These are phyloP conservation scores for Aspergillus cejpii DNA, from an alignment of 2,329 filamentous ascomycete genomes.

Conservation along the genomic window DNA sequence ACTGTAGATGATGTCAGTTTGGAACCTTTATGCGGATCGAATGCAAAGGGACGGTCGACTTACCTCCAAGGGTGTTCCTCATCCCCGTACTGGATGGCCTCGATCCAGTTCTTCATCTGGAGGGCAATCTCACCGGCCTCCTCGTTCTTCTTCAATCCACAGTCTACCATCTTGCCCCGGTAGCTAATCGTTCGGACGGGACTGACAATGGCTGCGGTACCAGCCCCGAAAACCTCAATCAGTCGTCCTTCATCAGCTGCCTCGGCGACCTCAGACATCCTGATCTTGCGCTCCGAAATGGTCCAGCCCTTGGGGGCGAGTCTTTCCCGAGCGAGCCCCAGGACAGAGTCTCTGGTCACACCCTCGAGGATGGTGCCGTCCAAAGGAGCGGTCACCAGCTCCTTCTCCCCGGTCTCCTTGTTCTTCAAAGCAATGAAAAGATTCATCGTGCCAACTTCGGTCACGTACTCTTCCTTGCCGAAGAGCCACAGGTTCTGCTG, in stretches of 20 bases:
- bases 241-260: slow-evolving; percentile 78
- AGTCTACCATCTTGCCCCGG: slow-evolving; percentile 72
- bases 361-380: slow-evolving; percentile 96
- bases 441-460: slow-evolving; percentile 98
- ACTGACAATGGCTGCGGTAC: slow-evolving; percentile 89
- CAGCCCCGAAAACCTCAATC: slow-evolving; percentile 87
- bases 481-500: slow-evolving; percentile 99
- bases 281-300: slow-evolving; percentile 81
- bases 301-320: slow-evolving; percentile 82
- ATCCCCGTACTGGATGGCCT: slow-evolving; percentile 90
- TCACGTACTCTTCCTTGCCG: slow-evolving; percentile 89
- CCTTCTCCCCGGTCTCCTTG: slow-evolving; percentile 81
- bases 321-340: slow-evolving; percentile 77
- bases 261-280: slow-evolving; percentile 76
- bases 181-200: slow-evolving; percentile 86
- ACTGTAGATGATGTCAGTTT: not conserved
- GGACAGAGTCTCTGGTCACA: slow-evolving; percentile 84
- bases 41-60: slow-evolving; percentile 18
- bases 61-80: slow-evolving; percentile 89
- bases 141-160: slow-evolving; percentile 70
- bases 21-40: not conserved
- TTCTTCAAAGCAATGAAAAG: slow-evolving; percentile 82
- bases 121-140: slow-evolving; percentile 82
- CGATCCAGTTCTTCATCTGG: slow-evolving; percentile 94
- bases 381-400: slow-evolving; percentile 88